Evolutionary conservation across 2,329 filamentous ascomycete species (phyloP), one percentile per base, ranked within the genome.

Genomic region (Apiospora sp.): DNA sequence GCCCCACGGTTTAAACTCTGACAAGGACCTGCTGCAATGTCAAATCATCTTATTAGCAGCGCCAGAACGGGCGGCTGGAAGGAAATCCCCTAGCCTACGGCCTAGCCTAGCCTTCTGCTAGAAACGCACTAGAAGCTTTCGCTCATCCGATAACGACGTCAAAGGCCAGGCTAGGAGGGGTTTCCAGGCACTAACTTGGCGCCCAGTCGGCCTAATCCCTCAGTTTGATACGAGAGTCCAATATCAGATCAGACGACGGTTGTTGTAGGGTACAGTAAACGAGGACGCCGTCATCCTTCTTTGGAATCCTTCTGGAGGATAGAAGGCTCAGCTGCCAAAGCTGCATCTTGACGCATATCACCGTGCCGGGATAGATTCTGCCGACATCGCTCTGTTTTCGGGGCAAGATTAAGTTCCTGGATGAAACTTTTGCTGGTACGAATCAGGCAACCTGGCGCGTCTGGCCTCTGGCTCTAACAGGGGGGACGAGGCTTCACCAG

Each of bases 1-100:
- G 58, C 58, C 34, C 58, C 58, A 64, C 58, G 58, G 30, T n/a
- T 64, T 64, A 64, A 41, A 64, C 58, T 64, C 58, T 64, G 34
- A 41, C 58, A 64, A 64, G 58, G 58, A 30, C 34, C 37, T 16
- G 58, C 58, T 41, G 58, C 58, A 64, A 64, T 64, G 58, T 37
- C 58, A 41, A 41, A 64, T 64, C 58, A 37, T 64, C 30, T 64
- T 37, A 64, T 64, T 64, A 24, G 58, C 34, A 64, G 19, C 58
- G 34, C 58, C 58, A 64, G 34, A 41, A 64, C 30, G 30, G 54
- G 54, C 54, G 34, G 58, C 58, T 64, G 58, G 34, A 41, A 64
- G 58, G 58, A 41, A 64, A n/a, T 34, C 34, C 30, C 34, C 34
- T 64, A 64, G 58, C 58, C 34, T 19, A 1, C 58, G 7, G 58